A percentile compares a stretch with the other conserved stretches of the same genome.
phyloP scores from a whole-genome alignment of 441 rosid species.

The Mallotus repandus region DNA sequence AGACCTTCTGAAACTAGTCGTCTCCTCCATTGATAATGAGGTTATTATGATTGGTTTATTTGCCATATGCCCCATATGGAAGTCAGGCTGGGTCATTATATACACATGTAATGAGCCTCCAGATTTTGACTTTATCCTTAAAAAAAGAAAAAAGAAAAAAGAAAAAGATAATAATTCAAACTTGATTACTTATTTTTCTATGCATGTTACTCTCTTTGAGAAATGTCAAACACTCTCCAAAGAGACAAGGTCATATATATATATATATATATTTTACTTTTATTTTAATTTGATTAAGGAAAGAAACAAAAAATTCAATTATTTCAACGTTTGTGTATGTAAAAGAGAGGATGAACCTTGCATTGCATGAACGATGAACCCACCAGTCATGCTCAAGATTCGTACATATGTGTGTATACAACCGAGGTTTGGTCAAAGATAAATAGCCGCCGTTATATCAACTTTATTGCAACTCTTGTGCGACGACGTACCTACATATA shows the following conservation, averaged over 20 bases:
- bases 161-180: not conserved
- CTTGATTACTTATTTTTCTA: not conserved
- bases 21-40: not conserved
- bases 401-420: not conserved
- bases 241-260: not conserved
- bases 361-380: not conserved
- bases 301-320: not conserved
- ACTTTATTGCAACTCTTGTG: no score
- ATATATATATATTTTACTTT: no score
- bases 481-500: no score
- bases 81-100: not conserved
- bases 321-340: not conserved
- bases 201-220: conserved; percentile 6
- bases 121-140: not conserved
- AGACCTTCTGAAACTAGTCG: not conserved
- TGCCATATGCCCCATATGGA: not conserved
- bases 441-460: not conserved
- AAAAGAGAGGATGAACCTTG: no score
- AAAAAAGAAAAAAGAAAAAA: not conserved
- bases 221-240: conserved; percentile 12
- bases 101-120: not conserved
- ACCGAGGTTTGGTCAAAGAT: not conserved
- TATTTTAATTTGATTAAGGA: not conserved
- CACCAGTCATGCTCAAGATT: not conserved
- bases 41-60: not conserved